Evolutionary conservation across 345 rosid species (phyloP).

Genomic region (Firmiana major): DNA sequence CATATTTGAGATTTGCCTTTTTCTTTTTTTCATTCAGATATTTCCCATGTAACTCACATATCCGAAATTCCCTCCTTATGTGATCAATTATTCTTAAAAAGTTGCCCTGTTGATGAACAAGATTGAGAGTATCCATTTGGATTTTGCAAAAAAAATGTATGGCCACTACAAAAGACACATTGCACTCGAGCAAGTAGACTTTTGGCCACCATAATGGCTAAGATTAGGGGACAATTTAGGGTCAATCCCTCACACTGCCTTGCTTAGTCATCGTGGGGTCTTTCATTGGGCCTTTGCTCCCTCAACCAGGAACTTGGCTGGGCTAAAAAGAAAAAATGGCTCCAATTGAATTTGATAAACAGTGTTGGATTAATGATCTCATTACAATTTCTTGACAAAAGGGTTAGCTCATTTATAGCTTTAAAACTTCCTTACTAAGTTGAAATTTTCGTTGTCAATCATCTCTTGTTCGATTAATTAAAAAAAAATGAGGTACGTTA

Average conservation of each 20-base stretch:
- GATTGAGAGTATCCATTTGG: background rate
- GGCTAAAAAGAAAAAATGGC: background rate
- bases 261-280: background rate
- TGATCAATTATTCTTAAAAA: background rate
- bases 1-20: background rate
- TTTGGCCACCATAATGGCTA: background rate
- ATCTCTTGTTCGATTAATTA: too few relatives aligned
- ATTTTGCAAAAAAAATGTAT: background rate
- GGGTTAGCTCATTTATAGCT: background rate
- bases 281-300: conserved; percentile 10
- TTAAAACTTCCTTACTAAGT: background rate
- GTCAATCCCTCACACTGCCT: background rate
- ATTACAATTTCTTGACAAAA: background rate
- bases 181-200: background rate
- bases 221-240: conserved; percentile 12
- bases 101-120: background rate
- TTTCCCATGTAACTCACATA: background rate
- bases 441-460: background rate
- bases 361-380: background rate
- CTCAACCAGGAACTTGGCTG: background rate
- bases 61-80: background rate
- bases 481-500: too few relatives aligned
- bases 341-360: background rate
- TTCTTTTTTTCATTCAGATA: background rate
- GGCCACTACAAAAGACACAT: background rate